Evolutionary conservation across 1,139 yeast genomes (phyloP), one percentile per base, ranked within the genome.

Genomic region (Pichia sp.): DNA sequence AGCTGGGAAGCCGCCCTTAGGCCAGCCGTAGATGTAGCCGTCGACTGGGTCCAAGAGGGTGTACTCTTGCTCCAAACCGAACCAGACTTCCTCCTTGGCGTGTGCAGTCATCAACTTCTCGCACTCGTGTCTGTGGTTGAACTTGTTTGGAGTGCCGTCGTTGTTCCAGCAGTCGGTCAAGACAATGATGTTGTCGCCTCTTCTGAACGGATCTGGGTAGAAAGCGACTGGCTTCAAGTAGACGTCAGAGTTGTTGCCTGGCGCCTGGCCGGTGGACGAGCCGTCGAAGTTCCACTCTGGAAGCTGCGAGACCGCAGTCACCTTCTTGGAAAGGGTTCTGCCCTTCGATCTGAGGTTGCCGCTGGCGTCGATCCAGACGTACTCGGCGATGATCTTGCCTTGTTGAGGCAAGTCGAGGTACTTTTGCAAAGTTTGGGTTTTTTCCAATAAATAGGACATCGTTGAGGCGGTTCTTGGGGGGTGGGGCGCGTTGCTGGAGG

Each of bases 221-320:
- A 78, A 87, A 57, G 97, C 90, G 64, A 82, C 96, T 23, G 99
- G 99, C 75, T 96, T 86, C 69, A 93, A 79, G 74, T 90, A 90
- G 61, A 93, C 82, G 72, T 93, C 99, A 52, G 98, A 90, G 78
- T 93, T 93, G 73, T 88, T 85, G 65, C 99, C 99, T 68, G 98
- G 97, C 57, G 99, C 99, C 79, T 93, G 99, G 63, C 90, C 93
- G 53, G 99, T 93, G 38, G 98, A 90, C 49, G 98, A 92, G 75
- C 99, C 99, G 73, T 93, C 99, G 69, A 93, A 93, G 82, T 93
- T 93, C 99, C 99, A 93, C 75, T 92, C 97, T 64, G 98, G 97
- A 65, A 93, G 80, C 69, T 93, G 96, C 61, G 88, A 95, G 55
- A 89, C 79, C 47, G 86, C 77, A 50, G 81, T 69, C 57, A 95